phyloP scores from a whole-genome alignment of 805 yeast species.

The Gaillardinia entomophila region DNA sequence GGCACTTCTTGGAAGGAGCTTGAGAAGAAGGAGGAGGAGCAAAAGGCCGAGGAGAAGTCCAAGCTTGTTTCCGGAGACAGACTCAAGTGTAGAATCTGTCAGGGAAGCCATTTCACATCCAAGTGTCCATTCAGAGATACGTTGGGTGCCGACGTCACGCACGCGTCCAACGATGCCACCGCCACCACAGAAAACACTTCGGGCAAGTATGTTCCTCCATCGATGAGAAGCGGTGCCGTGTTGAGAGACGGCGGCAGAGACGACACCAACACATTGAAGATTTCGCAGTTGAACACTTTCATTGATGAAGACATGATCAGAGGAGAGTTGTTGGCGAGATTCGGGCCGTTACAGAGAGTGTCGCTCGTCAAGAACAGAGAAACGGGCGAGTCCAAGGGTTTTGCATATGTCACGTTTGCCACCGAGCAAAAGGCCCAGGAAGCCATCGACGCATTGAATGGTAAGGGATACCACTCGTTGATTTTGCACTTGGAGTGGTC shows the following conservation, averaged over 20 bases:
- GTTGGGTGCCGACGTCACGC: slow-evolving; percentile 47
- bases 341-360: slow-evolving; percentile 67
- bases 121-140: slow-evolving; percentile 96
- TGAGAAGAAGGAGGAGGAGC: slow-evolving; percentile 66
- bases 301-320: slow-evolving; percentile 80
- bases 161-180: slow-evolving; percentile 38
- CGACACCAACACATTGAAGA: slow-evolving; percentile 81
- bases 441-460: slow-evolving; percentile 74
- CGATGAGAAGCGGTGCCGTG: slow-evolving; percentile 44
- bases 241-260: slow-evolving; percentile 54
- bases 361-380: slow-evolving; percentile 85
- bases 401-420: slow-evolving; percentile 85
- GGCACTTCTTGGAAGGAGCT: slow-evolving; percentile 73
- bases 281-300: slow-evolving; percentile 82
- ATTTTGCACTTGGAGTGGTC: slow-evolving; percentile 53
- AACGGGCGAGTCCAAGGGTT: slow-evolving; percentile 91
- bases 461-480: slow-evolving; percentile 88
- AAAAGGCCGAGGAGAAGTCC: slow-evolving; percentile 41
- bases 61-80: slow-evolving; percentile 34
- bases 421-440: slow-evolving; percentile 63
- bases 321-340: slow-evolving; percentile 60
- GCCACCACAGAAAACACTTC: slow-evolving; percentile 22
- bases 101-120: slow-evolving; percentile 88
- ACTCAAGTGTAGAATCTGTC: slow-evolving; percentile 82
- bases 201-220: slow-evolving; percentile 40